Evolutionary conservation across 257 asterid species (phyloP).

Genomic region (Rehmannia glutinosa): DNA sequence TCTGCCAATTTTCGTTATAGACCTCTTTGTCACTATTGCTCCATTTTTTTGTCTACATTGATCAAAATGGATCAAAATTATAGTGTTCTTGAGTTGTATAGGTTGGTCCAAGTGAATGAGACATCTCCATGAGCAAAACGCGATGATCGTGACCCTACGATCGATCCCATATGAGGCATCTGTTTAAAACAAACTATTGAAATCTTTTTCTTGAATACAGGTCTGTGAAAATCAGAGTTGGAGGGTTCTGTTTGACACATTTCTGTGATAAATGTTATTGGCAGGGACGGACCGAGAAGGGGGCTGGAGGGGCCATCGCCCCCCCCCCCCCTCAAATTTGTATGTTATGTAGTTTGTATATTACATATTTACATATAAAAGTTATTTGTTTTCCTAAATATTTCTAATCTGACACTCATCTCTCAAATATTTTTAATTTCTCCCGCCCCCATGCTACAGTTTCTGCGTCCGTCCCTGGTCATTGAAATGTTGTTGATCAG

Average conservation of each 20-base stretch:
- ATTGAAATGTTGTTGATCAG: neutral
- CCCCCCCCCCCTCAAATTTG: too few relatives aligned
- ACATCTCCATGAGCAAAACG: constrained; percentile 71
- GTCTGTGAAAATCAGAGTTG: constrained; percentile 23
- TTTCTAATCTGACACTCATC: too few relatives aligned
- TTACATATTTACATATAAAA: too few relatives aligned
- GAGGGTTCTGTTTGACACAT: constrained; percentile 37
- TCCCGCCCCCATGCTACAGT: too few relatives aligned
- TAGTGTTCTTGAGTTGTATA: neutral
- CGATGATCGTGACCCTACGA: constrained; percentile 47
- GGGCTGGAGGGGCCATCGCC: too few relatives aligned
- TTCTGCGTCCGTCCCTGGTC: too few relatives aligned
- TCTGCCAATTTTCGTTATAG: constrained; percentile 15
- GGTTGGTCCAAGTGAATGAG: constrained; percentile 35
- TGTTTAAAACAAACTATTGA: too few relatives aligned
- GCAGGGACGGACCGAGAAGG: too few relatives aligned
- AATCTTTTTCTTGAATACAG: neutral
- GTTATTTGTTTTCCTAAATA: too few relatives aligned
- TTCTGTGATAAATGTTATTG: constrained; percentile 16
- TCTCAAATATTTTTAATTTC: too few relatives aligned
- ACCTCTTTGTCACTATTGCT: constrained; percentile 21
- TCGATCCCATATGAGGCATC: neutral
- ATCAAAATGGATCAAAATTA: constrained; percentile 8
- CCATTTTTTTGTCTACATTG: constrained; percentile 13
- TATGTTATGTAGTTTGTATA: too few relatives aligned